Percentiles rank a stretch among this genome's conserved stretches.
phyloP scores from a whole-genome alignment of 179 eudicot species.

The Silene vulgaris region DNA sequence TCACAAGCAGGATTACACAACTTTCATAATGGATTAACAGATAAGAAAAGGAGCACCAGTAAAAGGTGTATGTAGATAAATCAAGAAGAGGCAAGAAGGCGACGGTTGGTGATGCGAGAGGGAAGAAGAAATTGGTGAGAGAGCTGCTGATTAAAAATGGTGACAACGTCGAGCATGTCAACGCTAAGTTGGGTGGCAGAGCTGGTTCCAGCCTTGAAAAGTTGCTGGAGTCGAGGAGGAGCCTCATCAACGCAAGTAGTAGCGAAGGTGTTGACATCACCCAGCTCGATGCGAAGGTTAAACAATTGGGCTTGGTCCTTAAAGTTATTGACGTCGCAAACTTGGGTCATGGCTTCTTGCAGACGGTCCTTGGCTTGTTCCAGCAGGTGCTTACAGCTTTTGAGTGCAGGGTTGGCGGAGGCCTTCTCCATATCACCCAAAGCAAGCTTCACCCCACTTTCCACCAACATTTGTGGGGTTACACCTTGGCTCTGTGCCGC shows the following conservation, averaged over 20 bases:
- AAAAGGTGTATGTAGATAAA: background rate
- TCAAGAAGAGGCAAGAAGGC: constrained; percentile 4
- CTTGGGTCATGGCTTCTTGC: constrained; percentile 14
- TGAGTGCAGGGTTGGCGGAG: background rate
- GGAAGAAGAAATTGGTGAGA: background rate
- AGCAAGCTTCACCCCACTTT: constrained; percentile 25
- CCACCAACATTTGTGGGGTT: constrained; percentile 14
- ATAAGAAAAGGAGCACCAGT: too few species aligned
- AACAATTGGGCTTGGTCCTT: constrained; percentile 4
- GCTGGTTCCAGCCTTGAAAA: constrained; percentile 18
- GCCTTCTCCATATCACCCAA: constrained; percentile 22
- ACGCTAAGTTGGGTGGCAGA: constrained; percentile 21
- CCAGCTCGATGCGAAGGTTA: constrained; percentile 15
- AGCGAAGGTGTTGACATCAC: constrained; percentile 27
- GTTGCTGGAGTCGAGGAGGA: constrained; percentile 18
- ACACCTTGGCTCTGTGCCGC: constrained; percentile 8
- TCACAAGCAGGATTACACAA: background rate
- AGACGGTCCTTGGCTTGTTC: constrained; percentile 25
- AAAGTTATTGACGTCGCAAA: background rate
- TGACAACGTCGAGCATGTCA: constrained; percentile 24
- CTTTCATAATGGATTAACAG: too few species aligned
- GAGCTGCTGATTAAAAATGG: constrained; percentile 16
- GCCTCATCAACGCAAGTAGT: constrained; percentile 25
- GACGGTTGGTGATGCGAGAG: background rate
- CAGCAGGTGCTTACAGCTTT: constrained; percentile 19